Evolutionary conservation across 2,329 filamentous ascomycete species (phyloP), one percentile per base, ranked within the genome.

Genomic region (Fusarium heterosporum): DNA sequence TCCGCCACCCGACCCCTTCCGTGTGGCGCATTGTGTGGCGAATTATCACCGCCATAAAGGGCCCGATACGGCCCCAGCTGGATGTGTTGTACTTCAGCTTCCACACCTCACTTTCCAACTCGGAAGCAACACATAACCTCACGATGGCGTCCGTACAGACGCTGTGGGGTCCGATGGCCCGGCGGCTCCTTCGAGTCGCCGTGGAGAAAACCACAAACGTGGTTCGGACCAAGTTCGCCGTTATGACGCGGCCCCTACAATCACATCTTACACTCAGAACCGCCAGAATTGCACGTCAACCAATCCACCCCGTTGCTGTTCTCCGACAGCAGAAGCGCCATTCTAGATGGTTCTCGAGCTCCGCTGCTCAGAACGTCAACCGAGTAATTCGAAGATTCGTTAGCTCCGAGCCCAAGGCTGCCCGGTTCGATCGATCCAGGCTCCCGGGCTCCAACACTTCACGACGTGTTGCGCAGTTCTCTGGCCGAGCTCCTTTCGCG

Each of bases 401-500:
- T 66, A 84, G 78, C 76, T 81, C 79, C 58, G 78, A 76, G 52
- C 47, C 74, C 32, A 72, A 73, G 11, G 70, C 79, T 28, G 59
- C 70, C 58, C 79, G 80, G 32, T 74, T 83, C 73, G 81, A 84
- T 74, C 82, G 84, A 64, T 79, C 79, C 64, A 82, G 81, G 70
- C 81, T 85, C 65, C 80, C 84, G 10, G 76, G 77, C 25, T 85
- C 84, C 17, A 80, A 78, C 61, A 84, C 81, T 14, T 81, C 84
- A 16, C 82, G 82, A 41, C 82, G 81, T 41, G 79, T 88, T 55
- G 84, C 83, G 30, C 86, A 89, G 63, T 85, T 91, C 59, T 89
- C 92, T 16, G 89, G 89, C 28, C 89, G 92, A 49, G 89, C 93
- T 29, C 95, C 95, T 0, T 98, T 98, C 77, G 91, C 93, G 6